phyloP scores from a whole-genome alignment of 2,329 filamentous ascomycete genomes.

The Thielaviopsis punctulata region DNA sequence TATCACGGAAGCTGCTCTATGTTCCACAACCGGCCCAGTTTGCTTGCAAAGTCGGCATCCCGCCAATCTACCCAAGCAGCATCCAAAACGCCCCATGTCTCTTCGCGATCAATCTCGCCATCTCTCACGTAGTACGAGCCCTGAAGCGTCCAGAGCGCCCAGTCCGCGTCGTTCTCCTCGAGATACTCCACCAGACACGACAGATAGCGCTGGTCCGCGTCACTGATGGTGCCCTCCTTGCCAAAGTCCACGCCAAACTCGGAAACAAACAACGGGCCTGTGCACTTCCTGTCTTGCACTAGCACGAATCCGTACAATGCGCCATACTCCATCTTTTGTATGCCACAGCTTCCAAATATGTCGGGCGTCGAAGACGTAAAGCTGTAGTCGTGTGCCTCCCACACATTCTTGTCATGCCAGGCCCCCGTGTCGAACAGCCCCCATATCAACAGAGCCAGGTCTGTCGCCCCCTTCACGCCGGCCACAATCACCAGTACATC shows the following conservation, averaged over 20 bases:
- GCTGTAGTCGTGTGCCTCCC: slow-evolving; percentile 42
- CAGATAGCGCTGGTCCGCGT: slow-evolving; percentile 31
- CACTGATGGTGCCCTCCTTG: slow-evolving; percentile 23
- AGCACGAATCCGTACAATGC: slow-evolving; percentile 34
- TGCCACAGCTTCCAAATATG: slow-evolving; percentile 24
- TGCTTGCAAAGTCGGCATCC: slow-evolving; percentile 20
- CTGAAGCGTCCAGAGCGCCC: slow-evolving; percentile 40
- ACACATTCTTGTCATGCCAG: slow-evolving; percentile 36
- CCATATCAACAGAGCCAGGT: slow-evolving; percentile 27
- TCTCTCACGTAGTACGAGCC: slow-evolving; percentile 42
- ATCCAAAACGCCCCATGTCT: slow-evolving; percentile 34
- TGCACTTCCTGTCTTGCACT: slow-evolving; percentile 27
- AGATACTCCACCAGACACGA: slow-evolving; percentile 35
- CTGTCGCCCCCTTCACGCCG: slow-evolving; percentile 35
- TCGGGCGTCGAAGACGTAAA: slow-evolving; percentile 33
- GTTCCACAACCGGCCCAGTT: slow-evolving; percentile 23
- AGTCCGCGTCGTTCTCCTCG: slow-evolving; percentile 38
- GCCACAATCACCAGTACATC: slow-evolving; percentile 36
- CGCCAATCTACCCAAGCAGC: slow-evolving; percentile 24
- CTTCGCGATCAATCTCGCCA: slow-evolving; percentile 31
- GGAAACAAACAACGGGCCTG: slow-evolving; percentile 37
- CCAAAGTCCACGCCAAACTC: slow-evolving; percentile 41
- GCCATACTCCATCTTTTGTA: slow-evolving; percentile 28
- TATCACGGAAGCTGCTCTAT: slow-evolving; percentile 21
- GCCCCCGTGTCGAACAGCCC: slow-evolving; percentile 25